Evolutionary conservation across 2,329 filamentous ascomycete species (phyloP).

Genomic region (Spiromastix sp.): DNA sequence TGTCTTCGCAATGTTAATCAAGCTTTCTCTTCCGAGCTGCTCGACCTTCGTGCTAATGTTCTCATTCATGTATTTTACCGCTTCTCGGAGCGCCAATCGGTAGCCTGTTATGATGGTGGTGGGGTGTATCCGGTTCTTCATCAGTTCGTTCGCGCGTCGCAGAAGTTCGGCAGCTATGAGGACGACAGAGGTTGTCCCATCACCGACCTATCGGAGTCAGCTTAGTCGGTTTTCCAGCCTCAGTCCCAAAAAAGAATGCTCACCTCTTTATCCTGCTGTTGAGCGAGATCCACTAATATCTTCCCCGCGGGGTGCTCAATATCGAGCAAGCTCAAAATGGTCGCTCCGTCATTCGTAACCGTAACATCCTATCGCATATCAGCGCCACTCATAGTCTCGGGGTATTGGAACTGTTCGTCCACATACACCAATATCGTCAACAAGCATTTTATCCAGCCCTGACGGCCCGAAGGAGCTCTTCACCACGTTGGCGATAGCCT

Average conservation of each 20-base stretch:
- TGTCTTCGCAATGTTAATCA: conserved; percentile 93
- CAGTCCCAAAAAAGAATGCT: conserved; percentile 1
- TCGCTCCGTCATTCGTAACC: conserved; percentile 96
- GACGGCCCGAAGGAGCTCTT: conserved; percentile 98
- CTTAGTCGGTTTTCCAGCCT: background rate
- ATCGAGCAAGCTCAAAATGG: conserved; percentile 87
- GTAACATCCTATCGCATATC: conserved; percentile 89
- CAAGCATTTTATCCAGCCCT: conserved; percentile 99
- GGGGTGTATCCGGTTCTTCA: conserved; percentile 99
- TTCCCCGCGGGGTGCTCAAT: conserved; percentile 97
- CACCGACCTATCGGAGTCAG: conserved; percentile 54
- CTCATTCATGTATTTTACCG: conserved; percentile 97
- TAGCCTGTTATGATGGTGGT: conserved; percentile 99
- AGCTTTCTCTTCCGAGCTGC: conserved; percentile 75
- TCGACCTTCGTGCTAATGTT: conserved; percentile 96
- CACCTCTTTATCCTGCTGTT: conserved; percentile 93
- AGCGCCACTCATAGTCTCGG: too few species aligned
- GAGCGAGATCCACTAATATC: conserved; percentile 93
- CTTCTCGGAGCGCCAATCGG: conserved; percentile 86
- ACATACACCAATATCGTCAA: conserved; percentile 90
- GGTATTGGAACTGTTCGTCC: too few species aligned
- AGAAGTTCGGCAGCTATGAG: conserved; percentile 94
- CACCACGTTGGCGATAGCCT: conserved; percentile 96
- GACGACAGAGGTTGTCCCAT: conserved; percentile 96
- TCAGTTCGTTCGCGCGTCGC: conserved; percentile 87